Percentiles rank a stretch among this genome's conserved stretches.
Evolutionary conservation across 139 green algal species (phyloP).

Genomic region (Chlamydomonas applanata): DNA sequence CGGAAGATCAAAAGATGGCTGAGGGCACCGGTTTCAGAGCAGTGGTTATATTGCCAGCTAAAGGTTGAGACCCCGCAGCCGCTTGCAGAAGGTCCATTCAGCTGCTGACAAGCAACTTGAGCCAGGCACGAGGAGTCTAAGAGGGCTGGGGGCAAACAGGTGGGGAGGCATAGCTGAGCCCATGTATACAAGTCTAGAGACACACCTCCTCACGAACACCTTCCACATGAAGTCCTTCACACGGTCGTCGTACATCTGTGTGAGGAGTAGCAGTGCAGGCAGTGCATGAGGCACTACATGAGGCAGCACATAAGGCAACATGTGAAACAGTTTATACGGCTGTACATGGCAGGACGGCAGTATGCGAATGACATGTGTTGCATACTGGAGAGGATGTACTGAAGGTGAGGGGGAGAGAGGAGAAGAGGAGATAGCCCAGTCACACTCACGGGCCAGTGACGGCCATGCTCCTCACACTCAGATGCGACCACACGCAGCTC

Average conservation of each 20-base stretch:
- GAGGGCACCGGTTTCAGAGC: too few species aligned
- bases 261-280: neutral
- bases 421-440: too few species aligned
- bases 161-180: too few species aligned
- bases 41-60: too few species aligned
- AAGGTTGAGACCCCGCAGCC: too few species aligned
- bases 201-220: slow-evolving; percentile 30
- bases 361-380: neutral
- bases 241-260: slow-evolving; percentile 31
- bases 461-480: slow-evolving; percentile 26
- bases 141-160: too few species aligned
- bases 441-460: slow-evolving; percentile 27
- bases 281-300: neutral
- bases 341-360: neutral
- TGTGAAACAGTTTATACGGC: neutral
- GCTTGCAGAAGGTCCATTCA: too few species aligned
- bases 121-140: too few species aligned
- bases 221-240: slow-evolving; percentile 37
- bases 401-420: too few species aligned
- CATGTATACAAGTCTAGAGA: too few species aligned
- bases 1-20: too few species aligned
- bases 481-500: slow-evolving; percentile 27
- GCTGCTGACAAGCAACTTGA: too few species aligned
- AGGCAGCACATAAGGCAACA: neutral
- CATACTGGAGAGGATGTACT: neutral